Conservation (phyloP, 2,329 filamentous ascomycete genomes). For the Colletotrichum chlorophyti region DNA sequence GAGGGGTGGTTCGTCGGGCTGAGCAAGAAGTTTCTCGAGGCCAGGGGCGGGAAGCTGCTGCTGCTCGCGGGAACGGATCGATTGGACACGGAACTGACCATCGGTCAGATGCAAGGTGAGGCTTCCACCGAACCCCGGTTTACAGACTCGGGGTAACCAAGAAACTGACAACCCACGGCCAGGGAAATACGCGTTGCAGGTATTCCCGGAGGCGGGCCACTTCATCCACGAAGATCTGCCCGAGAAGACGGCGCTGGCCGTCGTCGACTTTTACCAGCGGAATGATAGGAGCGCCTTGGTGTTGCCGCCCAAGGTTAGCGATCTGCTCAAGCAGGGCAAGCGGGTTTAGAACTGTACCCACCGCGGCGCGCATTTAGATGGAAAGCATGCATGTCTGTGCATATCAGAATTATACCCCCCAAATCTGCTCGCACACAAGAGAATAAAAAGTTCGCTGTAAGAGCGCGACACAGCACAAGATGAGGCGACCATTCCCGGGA, state of each 20-base stretch:
- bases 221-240: conserved; percentile 97
- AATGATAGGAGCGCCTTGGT: conserved; percentile 88
- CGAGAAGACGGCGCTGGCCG: conserved; percentile 82
- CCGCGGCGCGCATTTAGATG: background rate
- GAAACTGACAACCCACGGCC: conserved; percentile 12
- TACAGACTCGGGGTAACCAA: background rate
- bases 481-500: no score
- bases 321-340: conserved; percentile 69
- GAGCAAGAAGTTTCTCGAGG: conserved; percentile 85
- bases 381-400: background rate
- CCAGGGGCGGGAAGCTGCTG: conserved; percentile 82
- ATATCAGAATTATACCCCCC: conserved; percentile 11
- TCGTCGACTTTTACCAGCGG: conserved; percentile 89
- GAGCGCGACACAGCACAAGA: no score
- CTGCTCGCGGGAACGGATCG: conserved; percentile 89
- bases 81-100: conserved; percentile 89
- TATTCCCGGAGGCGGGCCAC: conserved; percentile 93
- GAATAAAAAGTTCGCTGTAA: no score
- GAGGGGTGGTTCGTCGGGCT: conserved; percentile 91
- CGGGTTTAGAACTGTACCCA: conserved; percentile 50
- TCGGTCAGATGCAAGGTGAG: conserved; percentile 94
- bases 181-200: conserved; percentile 94
- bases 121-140: conserved; percentile 15
- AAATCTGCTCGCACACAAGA: background rate
- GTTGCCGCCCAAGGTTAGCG: conserved; percentile 89